Percentiles rank a stretch among this genome's conserved stretches.
These are phyloP conservation scores for Tagetes erecta DNA, from an alignment of 129 eudicot genomes.

Conservation along the genomic window DNA sequence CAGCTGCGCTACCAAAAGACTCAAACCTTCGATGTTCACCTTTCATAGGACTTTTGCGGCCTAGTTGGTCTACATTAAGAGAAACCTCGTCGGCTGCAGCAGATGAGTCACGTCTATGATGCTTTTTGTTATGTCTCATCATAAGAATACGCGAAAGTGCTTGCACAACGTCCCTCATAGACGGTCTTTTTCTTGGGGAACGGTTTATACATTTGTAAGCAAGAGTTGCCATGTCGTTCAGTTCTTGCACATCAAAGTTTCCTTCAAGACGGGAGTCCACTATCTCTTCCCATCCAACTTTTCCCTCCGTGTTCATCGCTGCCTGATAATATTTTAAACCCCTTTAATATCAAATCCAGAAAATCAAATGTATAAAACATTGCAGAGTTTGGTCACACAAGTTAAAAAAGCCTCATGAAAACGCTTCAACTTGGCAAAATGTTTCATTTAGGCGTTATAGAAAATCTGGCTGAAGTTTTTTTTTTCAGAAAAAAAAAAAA, in stretches of 20 bases:
- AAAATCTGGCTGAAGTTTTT: not conserved
- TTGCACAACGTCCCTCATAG: conserved; percentile 88
- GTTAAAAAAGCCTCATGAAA: not conserved
- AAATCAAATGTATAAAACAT: not conserved
- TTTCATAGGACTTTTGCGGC: conserved; percentile 43
- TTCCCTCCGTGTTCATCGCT: conserved; percentile 80
- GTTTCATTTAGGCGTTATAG: not conserved
- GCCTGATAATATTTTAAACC: conserved; percentile 47
- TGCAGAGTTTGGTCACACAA: not conserved
- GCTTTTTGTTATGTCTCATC: conserved; percentile 51
- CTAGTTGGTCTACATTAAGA: conserved; percentile 54
- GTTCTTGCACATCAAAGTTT: conserved; percentile 63
- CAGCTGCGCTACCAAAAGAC: conserved; percentile 65
- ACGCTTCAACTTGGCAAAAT: not conserved
- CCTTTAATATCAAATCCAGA: conserved; percentile 2
- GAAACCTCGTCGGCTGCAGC: conserved; percentile 56
- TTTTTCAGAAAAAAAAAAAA: too few relatives aligned
- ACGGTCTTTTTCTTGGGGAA: conserved; percentile 67
- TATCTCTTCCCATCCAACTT: conserved; percentile 92
- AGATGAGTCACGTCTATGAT: conserved; percentile 45
- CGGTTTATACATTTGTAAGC: conserved; percentile 84
- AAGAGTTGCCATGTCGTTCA: conserved; percentile 72
- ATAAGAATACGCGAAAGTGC: conserved; percentile 59
- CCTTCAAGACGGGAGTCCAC: conserved; percentile 86
- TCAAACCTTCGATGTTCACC: conserved; percentile 62